A percentile compares a stretch with the other conserved stretches of the same genome.
Evolutionary conservation across 768 basidiomycete species (phyloP).

Genomic region (Albatrellus ellisii): DNA sequence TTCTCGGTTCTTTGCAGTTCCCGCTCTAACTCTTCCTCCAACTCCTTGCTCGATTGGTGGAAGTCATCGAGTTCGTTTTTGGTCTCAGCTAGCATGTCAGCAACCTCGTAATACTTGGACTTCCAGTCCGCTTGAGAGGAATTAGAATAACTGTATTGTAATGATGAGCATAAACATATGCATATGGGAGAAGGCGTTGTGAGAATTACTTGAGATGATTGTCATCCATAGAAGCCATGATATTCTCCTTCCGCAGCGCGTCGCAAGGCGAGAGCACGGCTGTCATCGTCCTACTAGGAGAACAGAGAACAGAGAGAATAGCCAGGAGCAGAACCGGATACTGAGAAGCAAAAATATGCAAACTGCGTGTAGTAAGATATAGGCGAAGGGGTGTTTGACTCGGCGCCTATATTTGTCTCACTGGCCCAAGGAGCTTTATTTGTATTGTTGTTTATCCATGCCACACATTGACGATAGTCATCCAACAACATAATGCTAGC

Average conservation of each 20-base stretch:
- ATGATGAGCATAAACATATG: slow-evolving; percentile 6
- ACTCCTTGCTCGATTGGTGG: slow-evolving; percentile 76
- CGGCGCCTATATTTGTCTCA: neutral
- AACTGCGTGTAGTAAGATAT: slow-evolving; percentile 14
- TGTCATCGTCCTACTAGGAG: slow-evolving; percentile 34
- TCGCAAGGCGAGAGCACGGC: slow-evolving; percentile 52
- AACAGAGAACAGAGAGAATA: slow-evolving; percentile 5
- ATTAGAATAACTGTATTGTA: slow-evolving; percentile 34
- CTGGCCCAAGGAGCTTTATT: neutral
- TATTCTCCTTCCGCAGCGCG: slow-evolving; percentile 42
- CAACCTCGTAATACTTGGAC: slow-evolving; percentile 67
- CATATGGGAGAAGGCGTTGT: slow-evolving; percentile 10
- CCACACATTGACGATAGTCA: neutral
- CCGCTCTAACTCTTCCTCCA: slow-evolving; percentile 86
- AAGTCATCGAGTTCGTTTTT: slow-evolving; percentile 80
- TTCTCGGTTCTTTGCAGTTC: slow-evolving; percentile 85
- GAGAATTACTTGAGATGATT: slow-evolving; percentile 39
- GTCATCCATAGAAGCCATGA: slow-evolving; percentile 52
- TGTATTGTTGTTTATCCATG: neutral
- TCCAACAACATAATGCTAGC: neutral
- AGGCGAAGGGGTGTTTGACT: slow-evolving; percentile 12
- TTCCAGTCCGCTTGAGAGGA: slow-evolving; percentile 54
- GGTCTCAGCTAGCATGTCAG: slow-evolving; percentile 76
- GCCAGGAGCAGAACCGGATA: slow-evolving; percentile 10
- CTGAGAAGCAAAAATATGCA: slow-evolving; percentile 13